Evolutionary conservation across 768 basidiomycete species (phyloP).

Genomic region (Lentinula aciculospora): DNA sequence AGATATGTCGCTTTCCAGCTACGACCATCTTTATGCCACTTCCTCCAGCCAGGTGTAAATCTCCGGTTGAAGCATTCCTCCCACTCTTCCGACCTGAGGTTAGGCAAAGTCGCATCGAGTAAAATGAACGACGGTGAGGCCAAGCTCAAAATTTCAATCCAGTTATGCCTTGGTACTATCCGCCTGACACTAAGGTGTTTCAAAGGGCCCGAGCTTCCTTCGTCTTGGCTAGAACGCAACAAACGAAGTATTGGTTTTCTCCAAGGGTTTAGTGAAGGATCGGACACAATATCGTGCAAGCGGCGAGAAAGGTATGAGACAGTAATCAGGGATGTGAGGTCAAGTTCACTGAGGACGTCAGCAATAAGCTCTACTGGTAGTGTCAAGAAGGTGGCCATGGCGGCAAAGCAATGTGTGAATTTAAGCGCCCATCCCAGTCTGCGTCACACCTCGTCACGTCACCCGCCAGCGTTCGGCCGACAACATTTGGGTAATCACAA

Average conservation of each 20-base stretch:
- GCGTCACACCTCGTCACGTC: no score
- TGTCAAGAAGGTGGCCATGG: slow-evolving; percentile 30
- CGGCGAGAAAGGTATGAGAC: slow-evolving; percentile 58
- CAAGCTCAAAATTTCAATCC: slow-evolving; percentile 68
- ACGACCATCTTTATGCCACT: slow-evolving; percentile 58
- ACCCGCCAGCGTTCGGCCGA: no score
- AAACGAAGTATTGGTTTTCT: slow-evolving; percentile 60
- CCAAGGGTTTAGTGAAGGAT: slow-evolving; percentile 71
- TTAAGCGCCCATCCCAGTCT: no score
- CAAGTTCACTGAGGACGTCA: slow-evolving; percentile 64
- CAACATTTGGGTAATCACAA: no score
- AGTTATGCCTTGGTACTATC: slow-evolving; percentile 71
- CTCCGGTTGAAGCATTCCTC: slow-evolving; percentile 66
- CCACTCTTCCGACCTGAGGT: slow-evolving; percentile 63
- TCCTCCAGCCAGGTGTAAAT: slow-evolving; percentile 74
- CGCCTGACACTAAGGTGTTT: slow-evolving; percentile 56
- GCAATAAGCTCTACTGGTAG: slow-evolving; percentile 78
- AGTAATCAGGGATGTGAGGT: slow-evolving; percentile 52
- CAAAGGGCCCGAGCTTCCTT: slow-evolving; percentile 26
- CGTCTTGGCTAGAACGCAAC: slow-evolving; percentile 42
- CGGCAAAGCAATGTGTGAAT: no score
- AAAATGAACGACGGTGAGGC: slow-evolving; percentile 60
- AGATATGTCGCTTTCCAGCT: slow-evolving; percentile 63
- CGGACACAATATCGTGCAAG: slow-evolving; percentile 53
- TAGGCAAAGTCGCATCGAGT: slow-evolving; percentile 64